These are phyloP conservation scores for Cyberlindnera maritima DNA, from an alignment of 805 yeast genomes.

Conservation along the genomic window DNA sequence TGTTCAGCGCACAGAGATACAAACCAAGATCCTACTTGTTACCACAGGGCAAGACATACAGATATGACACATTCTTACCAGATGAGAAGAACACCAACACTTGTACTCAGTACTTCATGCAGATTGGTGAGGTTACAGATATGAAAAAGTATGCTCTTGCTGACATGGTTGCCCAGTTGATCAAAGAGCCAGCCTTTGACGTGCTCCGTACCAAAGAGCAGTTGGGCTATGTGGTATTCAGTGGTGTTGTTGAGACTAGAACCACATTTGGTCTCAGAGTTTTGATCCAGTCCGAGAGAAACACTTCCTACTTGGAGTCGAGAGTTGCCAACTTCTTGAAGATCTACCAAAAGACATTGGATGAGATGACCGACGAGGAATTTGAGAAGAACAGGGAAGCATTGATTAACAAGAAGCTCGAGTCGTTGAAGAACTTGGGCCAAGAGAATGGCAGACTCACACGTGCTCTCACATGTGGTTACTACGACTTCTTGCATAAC, in stretches of 20 bases:
- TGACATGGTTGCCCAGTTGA: slow-evolving; percentile 67
- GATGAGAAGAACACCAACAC: slow-evolving; percentile 79
- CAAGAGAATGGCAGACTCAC: slow-evolving; percentile 74
- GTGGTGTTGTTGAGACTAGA: slow-evolving; percentile 66
- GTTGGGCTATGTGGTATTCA: slow-evolving; percentile 89
- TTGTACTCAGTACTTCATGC: slow-evolving; percentile 75
- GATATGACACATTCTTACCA: slow-evolving; percentile 48
- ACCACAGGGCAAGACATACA: slow-evolving; percentile 36
- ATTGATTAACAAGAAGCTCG: slow-evolving; percentile 59
- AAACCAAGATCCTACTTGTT: slow-evolving; percentile 42
- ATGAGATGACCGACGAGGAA: slow-evolving; percentile 56
- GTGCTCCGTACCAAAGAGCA: slow-evolving; percentile 92
- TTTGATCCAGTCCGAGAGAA: slow-evolving; percentile 79
- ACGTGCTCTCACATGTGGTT: slow-evolving; percentile 69
- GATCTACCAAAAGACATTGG: slow-evolving; percentile 43
- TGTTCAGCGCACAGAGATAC: slow-evolving; percentile 43
- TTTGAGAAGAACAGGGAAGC: slow-evolving; percentile 70
- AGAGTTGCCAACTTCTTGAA: slow-evolving; percentile 70
- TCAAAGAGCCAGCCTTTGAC: slow-evolving; percentile 86
- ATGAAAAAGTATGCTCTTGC: slow-evolving; percentile 45
- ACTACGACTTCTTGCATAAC: slow-evolving; percentile 67
- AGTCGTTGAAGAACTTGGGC: slow-evolving; percentile 70
- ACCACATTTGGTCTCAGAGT: slow-evolving; percentile 72
- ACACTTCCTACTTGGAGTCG: slow-evolving; percentile 68
- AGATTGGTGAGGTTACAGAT: slow-evolving; percentile 54